These are phyloP conservation scores for Sporisorium graminicola DNA, from an alignment of 1,284 basidiomycete genomes.

Conservation along the genomic window DNA sequence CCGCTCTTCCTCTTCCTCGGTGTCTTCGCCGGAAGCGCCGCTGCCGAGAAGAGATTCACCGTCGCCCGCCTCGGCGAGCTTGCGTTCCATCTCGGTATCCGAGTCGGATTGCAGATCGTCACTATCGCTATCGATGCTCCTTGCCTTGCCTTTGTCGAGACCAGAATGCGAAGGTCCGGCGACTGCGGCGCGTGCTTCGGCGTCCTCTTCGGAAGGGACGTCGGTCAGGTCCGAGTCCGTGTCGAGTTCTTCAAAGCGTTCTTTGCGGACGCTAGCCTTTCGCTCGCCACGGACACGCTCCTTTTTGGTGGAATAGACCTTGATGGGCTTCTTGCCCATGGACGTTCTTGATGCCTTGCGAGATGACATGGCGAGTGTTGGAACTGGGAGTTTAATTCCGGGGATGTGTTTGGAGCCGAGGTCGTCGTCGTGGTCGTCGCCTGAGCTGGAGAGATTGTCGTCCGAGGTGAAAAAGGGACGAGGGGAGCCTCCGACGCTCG, in stretches of 20 bases:
- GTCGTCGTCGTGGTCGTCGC: slow-evolving; percentile 46
- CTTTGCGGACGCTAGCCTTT: slow-evolving; percentile 61
- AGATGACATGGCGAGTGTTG: slow-evolving; percentile 50
- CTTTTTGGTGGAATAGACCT: slow-evolving; percentile 43
- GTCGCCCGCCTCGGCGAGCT: slow-evolving; percentile 65
- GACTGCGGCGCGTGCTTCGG: slow-evolving; percentile 3
- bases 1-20: slow-evolving; percentile 63
- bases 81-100: slow-evolving; percentile 65
- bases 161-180: slow-evolving; percentile 27
- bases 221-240: slow-evolving; percentile 54
- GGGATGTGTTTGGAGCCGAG: slow-evolving; percentile 48
- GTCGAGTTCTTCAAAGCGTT: slow-evolving; percentile 58
- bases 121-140: slow-evolving; percentile 44
- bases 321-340: slow-evolving; percentile 38
- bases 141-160: slow-evolving; percentile 47
- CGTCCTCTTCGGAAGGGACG: slow-evolving; percentile 45
- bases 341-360: slow-evolving; percentile 32
- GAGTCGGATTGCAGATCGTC: slow-evolving; percentile 49
- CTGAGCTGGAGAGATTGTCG: slow-evolving; percentile 43
- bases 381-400: slow-evolving; percentile 55
- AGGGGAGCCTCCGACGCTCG: slow-evolving; percentile 46
- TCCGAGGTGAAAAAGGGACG: slow-evolving; percentile 44
- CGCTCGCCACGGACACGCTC: slow-evolving; percentile 53
- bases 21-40: slow-evolving; percentile 61
- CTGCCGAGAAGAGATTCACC: slow-evolving; percentile 68